These are phyloP conservation scores for Amaranthus tricolor DNA, from an alignment of 179 eudicot genomes.

Conservation along the genomic window DNA sequence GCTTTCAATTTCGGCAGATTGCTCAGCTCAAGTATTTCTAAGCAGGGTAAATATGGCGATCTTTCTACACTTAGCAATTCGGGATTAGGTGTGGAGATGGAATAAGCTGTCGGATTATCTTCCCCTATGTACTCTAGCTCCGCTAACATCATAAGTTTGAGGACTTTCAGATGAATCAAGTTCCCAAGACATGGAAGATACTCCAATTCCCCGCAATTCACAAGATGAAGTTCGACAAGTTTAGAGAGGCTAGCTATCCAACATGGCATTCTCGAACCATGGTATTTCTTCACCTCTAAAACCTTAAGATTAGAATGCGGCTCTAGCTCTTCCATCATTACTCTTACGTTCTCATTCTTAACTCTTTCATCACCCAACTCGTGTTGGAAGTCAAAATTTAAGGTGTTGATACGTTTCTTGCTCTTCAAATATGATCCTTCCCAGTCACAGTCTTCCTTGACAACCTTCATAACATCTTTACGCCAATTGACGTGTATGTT, in stretches of 20 bases:
- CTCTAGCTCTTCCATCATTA: constrained; percentile 12
- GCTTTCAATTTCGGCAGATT: constrained; percentile 9
- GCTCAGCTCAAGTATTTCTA: neutral
- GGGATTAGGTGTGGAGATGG: neutral
- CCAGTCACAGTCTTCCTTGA: neutral
- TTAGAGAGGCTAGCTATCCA: constrained; percentile 19
- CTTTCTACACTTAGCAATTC: neutral
- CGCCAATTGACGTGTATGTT: neutral
- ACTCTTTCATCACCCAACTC: neutral
- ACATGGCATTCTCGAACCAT: constrained; percentile 9
- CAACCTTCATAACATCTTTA: neutral
- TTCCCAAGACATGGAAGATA: neutral
- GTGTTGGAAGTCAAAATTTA: neutral
- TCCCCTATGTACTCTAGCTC: constrained; percentile 9
- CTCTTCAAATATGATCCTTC: constrained; percentile 5
- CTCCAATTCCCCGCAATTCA: neutral
- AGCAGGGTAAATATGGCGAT: constrained; percentile 8
- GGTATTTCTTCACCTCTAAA: neutral
- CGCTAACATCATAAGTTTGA: neutral
- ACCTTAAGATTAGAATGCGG: constrained; percentile 24
- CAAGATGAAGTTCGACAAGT: neutral
- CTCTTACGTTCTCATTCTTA: neutral
- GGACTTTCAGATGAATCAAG: constrained; percentile 1
- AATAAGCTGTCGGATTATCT: neutral
- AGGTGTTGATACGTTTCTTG: constrained; percentile 6